Conservation (phyloP, 306 rosid genomes). For the Trifolium fragiferum region DNA sequence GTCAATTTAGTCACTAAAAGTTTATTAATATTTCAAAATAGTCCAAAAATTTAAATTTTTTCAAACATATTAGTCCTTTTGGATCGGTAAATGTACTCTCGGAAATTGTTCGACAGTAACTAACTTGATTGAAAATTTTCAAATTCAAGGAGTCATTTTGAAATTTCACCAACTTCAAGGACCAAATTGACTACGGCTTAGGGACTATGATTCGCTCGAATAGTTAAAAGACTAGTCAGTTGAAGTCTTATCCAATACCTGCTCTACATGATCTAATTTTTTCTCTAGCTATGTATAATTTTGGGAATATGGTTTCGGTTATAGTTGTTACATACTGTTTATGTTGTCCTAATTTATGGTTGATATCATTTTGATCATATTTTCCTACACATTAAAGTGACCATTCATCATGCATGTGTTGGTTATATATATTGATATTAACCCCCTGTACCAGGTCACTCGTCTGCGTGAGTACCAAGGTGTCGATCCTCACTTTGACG, state of each 20-base stretch:
- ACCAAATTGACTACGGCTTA: no score
- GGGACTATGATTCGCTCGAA: no score
- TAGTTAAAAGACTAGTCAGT: no score
- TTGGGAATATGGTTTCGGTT: conserved; percentile 2
- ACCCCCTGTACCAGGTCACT: conserved; percentile 63
- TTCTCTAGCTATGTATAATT: conserved; percentile 1
- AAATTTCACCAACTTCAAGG: no score
- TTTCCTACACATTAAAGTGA: background rate
- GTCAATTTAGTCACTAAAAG: background rate
- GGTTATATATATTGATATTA: conserved; percentile 16
- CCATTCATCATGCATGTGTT: conserved; percentile 18
- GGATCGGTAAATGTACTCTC: no score
- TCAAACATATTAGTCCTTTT: no score
- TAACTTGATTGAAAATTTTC: no score
- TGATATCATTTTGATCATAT: conserved; percentile 1
- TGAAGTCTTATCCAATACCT: background rate
- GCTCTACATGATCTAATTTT: background rate
- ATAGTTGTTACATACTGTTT: background rate
- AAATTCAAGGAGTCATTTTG: no score
- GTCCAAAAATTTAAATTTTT: no score
- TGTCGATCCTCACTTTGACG: conserved; percentile 91
- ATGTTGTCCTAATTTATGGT: conserved; percentile 6
- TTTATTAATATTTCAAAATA: no score
- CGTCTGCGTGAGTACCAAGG: conserved; percentile 90
- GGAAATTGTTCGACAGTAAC: no score